phyloP scores from a whole-genome alignment of 169 alveolate genomes.

The Prorocentrum cordatum region DNA sequence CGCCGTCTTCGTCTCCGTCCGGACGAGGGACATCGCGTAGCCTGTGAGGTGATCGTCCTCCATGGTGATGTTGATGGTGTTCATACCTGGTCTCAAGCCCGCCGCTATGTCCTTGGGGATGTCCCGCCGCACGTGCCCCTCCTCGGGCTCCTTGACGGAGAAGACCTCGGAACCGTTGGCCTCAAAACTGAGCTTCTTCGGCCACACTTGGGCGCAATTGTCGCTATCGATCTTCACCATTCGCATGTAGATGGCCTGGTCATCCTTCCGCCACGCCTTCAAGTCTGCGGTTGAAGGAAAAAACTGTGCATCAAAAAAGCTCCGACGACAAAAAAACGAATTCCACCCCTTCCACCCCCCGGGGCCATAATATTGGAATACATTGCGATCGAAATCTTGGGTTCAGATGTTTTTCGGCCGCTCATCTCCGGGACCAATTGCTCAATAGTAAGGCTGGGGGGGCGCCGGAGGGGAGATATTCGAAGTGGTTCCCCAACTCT shows the following conservation, averaged over 20 bases:
- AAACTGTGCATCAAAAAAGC: neutral
- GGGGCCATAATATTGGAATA: no score
- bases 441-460: no score
- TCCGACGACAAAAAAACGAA: neutral
- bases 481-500: no score
- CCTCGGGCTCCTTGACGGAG: neutral
- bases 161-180: slow-evolving; percentile 29
- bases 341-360: neutral
- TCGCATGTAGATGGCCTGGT: slow-evolving; percentile 44
- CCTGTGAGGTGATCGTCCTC: slow-evolving; percentile 57
- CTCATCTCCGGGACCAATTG: no score
- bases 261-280: slow-evolving; percentile 64
- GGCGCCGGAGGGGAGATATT: no score
- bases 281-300: no score
- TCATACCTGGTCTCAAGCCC: slow-evolving; percentile 55
- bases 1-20: slow-evolving; percentile 26
- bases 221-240: slow-evolving; percentile 54
- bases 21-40: slow-evolving; percentile 26
- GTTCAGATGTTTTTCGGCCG: no score
- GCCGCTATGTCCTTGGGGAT: slow-evolving; percentile 63
- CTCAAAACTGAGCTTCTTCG: slow-evolving; percentile 21
- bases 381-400: no score
- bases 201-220: slow-evolving; percentile 45
- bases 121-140: slow-evolving; percentile 55
- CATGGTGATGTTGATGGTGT: slow-evolving; percentile 28